Base-by-base conservation (phyloP, 2,329 filamentous ascomycete genomes). In the Lachnellula hyalina region DNA sequence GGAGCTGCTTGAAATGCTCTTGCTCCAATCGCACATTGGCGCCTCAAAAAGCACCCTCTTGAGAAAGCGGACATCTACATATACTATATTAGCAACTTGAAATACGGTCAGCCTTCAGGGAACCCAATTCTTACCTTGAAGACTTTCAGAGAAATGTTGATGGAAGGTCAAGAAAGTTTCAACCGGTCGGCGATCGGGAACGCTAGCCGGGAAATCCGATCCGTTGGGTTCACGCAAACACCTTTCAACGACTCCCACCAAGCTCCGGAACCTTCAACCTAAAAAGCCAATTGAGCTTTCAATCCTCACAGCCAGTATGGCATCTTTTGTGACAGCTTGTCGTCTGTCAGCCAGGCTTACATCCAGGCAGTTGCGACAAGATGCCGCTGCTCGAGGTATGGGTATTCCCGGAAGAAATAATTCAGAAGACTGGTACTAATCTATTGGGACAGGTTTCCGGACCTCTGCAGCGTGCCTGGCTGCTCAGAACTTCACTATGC, bases 401-500 rank as follows among this genome's bases (percentile, higher is more conserved):
- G 71, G 53, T 51, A 57, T 35, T 38, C 25, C 34, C 36, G 25
- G 34, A 28, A 53, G 46, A 55, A 56, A 52, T 55, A 34, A 49
- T 52, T 50, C 25, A 34, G 52, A 45, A 38, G 52, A 53, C 48
- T 51, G 28, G 21, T 46, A 52, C 52, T 67, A 52, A 59, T 53
- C 51, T 34, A 53, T 21, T 47, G 14, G 48, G 55, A 46, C 65
- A 90, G 87, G 80, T 65, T 84, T 89, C 71, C 78, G 80, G 62
- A 82, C 84, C 42, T 83, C 82, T 53, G 73, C 83, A 55, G 74
- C 79, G 63, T 78, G 76, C 65, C 78, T 86, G 64, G 90, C 87
- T 49, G 90, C 90, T 23, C 86, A 91, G 61, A 94, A 92, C 74
- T 91, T 95, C 74, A 88, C 85, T 53, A 96, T 96, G 91, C 90